These are phyloP conservation scores for Arxiozyma bovina DNA, from an alignment of 1,139 yeast genomes.

Conservation along the genomic window DNA sequence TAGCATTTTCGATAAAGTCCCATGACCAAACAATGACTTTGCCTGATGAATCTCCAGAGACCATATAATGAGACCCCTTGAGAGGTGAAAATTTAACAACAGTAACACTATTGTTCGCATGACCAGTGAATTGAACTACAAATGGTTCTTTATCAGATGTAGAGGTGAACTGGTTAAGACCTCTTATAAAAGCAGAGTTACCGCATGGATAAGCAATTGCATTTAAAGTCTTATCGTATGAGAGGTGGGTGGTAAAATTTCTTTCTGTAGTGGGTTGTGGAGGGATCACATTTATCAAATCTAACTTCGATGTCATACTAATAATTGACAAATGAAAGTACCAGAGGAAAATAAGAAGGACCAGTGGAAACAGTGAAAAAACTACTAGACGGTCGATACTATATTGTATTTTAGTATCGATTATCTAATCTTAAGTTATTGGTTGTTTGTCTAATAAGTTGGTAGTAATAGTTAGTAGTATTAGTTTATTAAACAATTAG, in stretches of 20 bases:
- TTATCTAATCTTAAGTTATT: neutral
- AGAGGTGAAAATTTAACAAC: conserved; percentile 77
- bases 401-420: neutral
- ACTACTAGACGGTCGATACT: too few species aligned
- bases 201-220: conserved; percentile 77
- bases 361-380: too few species aligned
- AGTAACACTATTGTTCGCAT: conserved; percentile 54
- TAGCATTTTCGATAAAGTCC: conserved; percentile 6
- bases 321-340: neutral
- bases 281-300: conserved; percentile 36
- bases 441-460: too few species aligned
- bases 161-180: conserved; percentile 39
- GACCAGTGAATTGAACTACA: conserved; percentile 59
- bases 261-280: conserved; percentile 78
- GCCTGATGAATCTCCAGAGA: conserved; percentile 88
- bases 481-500: too few species aligned
- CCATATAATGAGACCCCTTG: conserved; percentile 70
- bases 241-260: conserved; percentile 55
- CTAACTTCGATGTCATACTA: neutral
- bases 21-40: conserved; percentile 80
- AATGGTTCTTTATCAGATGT: conserved; percentile 26
- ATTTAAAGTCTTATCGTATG: conserved; percentile 61
- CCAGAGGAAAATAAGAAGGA: neutral
- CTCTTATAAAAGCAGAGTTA: conserved; percentile 66
- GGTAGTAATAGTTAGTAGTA: too few species aligned